phyloP scores from a whole-genome alignment of 257 asterid species.

The Scutellaria barbata region DNA sequence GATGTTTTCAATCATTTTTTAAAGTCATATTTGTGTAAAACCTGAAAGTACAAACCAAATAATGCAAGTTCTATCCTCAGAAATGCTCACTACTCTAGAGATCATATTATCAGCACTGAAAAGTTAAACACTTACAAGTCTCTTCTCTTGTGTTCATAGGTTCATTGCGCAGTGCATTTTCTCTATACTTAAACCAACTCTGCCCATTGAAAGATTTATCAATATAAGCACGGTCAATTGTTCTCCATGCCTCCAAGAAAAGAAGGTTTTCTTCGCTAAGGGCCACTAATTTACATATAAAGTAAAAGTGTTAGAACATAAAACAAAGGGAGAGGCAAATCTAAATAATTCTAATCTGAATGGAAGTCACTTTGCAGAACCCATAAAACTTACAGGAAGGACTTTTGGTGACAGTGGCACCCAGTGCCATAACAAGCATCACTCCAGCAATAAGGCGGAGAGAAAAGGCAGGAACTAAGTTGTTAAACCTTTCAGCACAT shows the following conservation, averaged over 20 bases:
- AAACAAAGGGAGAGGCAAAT: not conserved
- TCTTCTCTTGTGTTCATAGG: conserved; percentile 95
- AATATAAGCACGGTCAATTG: conserved; percentile 90
- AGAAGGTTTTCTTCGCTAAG: conserved; percentile 91
- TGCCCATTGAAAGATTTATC: conserved; percentile 96
- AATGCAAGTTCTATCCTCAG: conserved; percentile 10
- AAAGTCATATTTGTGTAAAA: not conserved
- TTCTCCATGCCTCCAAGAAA: conserved; percentile 98
- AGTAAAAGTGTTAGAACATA: conserved; percentile 20
- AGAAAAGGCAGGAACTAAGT: conserved; percentile 42
- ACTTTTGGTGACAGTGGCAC: conserved; percentile 54
- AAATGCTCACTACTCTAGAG: conserved; percentile 1
- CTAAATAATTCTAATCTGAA: conserved; percentile 3
- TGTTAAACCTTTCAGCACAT: conserved; percentile 40
- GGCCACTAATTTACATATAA: conserved; percentile 61
- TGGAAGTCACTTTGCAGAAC: conserved; percentile 11
- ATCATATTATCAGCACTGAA: conserved; percentile 19
- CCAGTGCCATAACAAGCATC: conserved; percentile 70
- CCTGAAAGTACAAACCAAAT: not conserved
- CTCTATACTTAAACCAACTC: conserved; percentile 98
- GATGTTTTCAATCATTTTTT: conserved; percentile 10
- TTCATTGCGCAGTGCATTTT: conserved; percentile 84
- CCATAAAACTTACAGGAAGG: conserved; percentile 66
- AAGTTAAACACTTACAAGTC: conserved; percentile 65
- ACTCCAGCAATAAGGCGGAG: conserved; percentile 59